These are phyloP conservation scores for Tilletia caries DNA, from an alignment of 1,284 basidiomycete species.

Conservation along the genomic window DNA sequence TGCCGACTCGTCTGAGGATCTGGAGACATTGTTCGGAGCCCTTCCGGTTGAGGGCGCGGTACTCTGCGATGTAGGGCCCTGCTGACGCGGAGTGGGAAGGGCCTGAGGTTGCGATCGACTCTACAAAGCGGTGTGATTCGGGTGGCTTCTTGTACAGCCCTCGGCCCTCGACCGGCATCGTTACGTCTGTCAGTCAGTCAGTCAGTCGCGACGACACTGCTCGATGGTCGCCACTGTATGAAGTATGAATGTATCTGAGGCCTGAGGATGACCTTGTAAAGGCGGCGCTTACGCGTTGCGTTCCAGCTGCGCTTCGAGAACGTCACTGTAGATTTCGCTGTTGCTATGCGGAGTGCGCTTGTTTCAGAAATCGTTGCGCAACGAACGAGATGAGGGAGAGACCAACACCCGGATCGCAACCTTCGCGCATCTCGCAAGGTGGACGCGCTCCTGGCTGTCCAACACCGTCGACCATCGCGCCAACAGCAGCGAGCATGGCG, in stretches of 20 bases:
- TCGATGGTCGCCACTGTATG: too few relatives aligned
- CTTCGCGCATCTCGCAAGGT: too few relatives aligned
- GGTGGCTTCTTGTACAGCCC: background rate
- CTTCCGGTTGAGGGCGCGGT: slow-evolving; percentile 23
- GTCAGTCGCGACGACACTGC: too few relatives aligned
- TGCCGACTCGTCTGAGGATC: slow-evolving; percentile 27
- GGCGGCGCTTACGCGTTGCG: too few relatives aligned
- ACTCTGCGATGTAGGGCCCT: slow-evolving; percentile 19
- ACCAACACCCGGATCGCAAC: background rate
- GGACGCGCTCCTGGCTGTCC: too few relatives aligned
- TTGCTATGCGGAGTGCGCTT: too few relatives aligned
- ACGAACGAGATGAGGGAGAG: too few relatives aligned
- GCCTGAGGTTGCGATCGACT: slow-evolving; percentile 6
- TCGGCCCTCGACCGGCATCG: slow-evolving; percentile 8
- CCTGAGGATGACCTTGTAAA: background rate
- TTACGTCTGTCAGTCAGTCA: background rate
- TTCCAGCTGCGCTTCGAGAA: too few relatives aligned
- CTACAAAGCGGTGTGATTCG: background rate
- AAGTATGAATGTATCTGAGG: too few relatives aligned
- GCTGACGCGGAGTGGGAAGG: background rate
- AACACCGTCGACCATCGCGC: too few relatives aligned
- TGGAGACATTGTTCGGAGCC: slow-evolving; percentile 21
- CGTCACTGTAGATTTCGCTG: background rate
- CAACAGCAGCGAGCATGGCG: background rate
- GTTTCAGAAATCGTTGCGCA: too few relatives aligned